Conservation (phyloP, 2,329 filamentous ascomycete genomes). For the Penicillium capsulatum region DNA sequence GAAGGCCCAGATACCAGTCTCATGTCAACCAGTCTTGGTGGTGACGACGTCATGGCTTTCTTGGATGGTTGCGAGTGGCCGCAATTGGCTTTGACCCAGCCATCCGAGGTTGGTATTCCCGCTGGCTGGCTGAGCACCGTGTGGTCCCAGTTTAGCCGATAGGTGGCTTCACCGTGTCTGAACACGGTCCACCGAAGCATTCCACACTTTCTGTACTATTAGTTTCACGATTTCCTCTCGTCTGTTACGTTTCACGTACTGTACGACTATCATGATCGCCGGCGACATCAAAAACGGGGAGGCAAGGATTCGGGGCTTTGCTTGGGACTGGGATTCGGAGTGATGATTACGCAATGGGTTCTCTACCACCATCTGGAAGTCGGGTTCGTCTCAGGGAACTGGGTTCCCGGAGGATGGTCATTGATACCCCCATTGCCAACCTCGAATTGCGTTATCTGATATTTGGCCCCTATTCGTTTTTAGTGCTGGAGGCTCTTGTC, state of each 20-base stretch:
- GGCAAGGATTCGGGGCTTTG: neutral
- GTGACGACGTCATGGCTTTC: slow-evolving; percentile 38
- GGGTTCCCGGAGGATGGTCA: no score
- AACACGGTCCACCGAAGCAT: neutral
- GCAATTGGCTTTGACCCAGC: slow-evolving; percentile 24
- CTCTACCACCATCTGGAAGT: no score
- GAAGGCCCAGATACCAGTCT: slow-evolving; percentile 23
- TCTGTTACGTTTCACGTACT: slow-evolving; percentile 24
- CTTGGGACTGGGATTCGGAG: neutral
- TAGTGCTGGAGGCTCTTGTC: no score
- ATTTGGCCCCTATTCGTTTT: no score
- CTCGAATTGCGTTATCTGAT: no score
- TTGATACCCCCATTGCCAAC: no score
- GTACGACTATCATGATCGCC: slow-evolving; percentile 19
- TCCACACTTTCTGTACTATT: slow-evolving; percentile 26
- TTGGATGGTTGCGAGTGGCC: slow-evolving; percentile 35
- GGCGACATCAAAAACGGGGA: slow-evolving; percentile 9
- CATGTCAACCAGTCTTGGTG: slow-evolving; percentile 34
- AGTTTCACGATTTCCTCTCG: slow-evolving; percentile 16
- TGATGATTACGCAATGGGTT: neutral
- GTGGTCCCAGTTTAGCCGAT: slow-evolving; percentile 33
- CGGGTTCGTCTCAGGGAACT: no score
- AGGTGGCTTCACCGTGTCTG: slow-evolving; percentile 1
- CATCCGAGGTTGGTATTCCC: slow-evolving; percentile 31
- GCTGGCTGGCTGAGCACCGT: slow-evolving; percentile 36